These are phyloP conservation scores for Tephrocybe sp. DNA, from an alignment of 768 basidiomycete genomes.

Conservation along the genomic window DNA sequence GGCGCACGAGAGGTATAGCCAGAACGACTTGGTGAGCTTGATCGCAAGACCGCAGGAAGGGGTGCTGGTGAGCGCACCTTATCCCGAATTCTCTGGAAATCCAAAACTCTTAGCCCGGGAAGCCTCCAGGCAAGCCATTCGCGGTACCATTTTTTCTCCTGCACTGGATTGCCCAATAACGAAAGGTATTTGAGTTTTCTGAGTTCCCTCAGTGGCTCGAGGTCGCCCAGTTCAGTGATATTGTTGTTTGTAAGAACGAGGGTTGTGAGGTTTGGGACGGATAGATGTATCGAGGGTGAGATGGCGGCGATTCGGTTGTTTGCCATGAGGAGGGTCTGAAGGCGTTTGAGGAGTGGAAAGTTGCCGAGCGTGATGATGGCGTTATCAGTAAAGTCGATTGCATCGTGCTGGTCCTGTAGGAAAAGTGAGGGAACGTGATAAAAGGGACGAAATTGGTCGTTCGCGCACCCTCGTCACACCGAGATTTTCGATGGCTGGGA, in stretches of 20 bases:
- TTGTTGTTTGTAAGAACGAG: slow-evolving; percentile 85
- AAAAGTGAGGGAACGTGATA: slow-evolving; percentile 5
- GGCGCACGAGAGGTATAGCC: slow-evolving; percentile 17
- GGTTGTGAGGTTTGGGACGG: slow-evolving; percentile 79
- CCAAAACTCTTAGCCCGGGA: slow-evolving; percentile 84
- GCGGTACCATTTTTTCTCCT: slow-evolving; percentile 93
- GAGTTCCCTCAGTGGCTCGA: slow-evolving; percentile 78
- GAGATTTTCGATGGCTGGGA: slow-evolving; percentile 94
- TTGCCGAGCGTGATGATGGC: slow-evolving; percentile 79
- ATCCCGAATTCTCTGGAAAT: slow-evolving; percentile 93
- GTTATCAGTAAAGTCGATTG: slow-evolving; percentile 93
- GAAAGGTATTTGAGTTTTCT: slow-evolving; percentile 72
- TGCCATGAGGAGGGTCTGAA: slow-evolving; percentile 80
- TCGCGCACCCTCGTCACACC: slow-evolving; percentile 82
- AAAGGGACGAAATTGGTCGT: slow-evolving; percentile 18
- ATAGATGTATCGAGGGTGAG: slow-evolving; percentile 78
- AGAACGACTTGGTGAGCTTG: slow-evolving; percentile 19
- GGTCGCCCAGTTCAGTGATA: slow-evolving; percentile 76
- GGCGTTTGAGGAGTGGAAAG: slow-evolving; percentile 81
- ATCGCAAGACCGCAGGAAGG: slow-evolving; percentile 23
- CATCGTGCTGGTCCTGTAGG: slow-evolving; percentile 85
- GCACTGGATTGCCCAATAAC: slow-evolving; percentile 79
- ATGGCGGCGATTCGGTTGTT: slow-evolving; percentile 88
- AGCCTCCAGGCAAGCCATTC: slow-evolving; percentile 93
- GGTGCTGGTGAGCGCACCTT: slow-evolving; percentile 69